These are phyloP conservation scores for Verticillium nubilum DNA, from an alignment of 2,329 filamentous ascomycete genomes.

Conservation along the genomic window DNA sequence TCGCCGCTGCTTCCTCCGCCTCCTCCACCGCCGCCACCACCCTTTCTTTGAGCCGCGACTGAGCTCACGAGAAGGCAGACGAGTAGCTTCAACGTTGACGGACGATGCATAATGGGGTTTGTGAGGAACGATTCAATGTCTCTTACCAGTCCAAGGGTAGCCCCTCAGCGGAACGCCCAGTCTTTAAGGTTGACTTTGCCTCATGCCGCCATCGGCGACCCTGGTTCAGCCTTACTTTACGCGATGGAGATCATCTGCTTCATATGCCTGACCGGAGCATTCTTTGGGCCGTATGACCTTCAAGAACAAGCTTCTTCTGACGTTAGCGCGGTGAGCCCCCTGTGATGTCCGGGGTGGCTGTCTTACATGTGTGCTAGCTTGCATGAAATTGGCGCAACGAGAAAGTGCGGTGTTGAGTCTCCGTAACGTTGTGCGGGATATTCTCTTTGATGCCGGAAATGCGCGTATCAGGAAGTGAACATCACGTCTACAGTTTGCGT, in stretches of 20 bases:
- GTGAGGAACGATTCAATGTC: not conserved
- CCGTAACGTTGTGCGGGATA: not conserved
- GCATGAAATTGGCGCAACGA: not conserved
- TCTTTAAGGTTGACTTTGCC: not conserved
- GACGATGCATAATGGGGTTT: not conserved
- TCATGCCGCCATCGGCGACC: not conserved
- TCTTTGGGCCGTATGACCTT: not conserved
- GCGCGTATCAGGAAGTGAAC: too few species aligned
- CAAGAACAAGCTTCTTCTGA: not conserved
- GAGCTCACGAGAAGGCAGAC: not conserved
- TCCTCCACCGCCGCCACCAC: slow-evolving; percentile 34
- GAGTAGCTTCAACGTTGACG: not conserved
- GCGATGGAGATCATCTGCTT: not conserved
- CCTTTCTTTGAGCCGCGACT: slow-evolving; percentile 36
- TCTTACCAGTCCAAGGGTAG: not conserved
- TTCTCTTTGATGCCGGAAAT: not conserved
- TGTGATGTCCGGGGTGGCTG: not conserved
- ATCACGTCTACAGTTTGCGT: too few species aligned
- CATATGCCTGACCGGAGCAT: not conserved
- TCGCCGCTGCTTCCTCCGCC: not conserved
- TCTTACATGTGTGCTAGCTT: not conserved
- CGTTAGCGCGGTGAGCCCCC: not conserved
- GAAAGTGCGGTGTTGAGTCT: not conserved
- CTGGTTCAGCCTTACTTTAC: not conserved
- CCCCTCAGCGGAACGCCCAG: not conserved